Evolutionary conservation across 768 basidiomycete species (phyloP).

Genomic region (Podaxis pistillaris): DNA sequence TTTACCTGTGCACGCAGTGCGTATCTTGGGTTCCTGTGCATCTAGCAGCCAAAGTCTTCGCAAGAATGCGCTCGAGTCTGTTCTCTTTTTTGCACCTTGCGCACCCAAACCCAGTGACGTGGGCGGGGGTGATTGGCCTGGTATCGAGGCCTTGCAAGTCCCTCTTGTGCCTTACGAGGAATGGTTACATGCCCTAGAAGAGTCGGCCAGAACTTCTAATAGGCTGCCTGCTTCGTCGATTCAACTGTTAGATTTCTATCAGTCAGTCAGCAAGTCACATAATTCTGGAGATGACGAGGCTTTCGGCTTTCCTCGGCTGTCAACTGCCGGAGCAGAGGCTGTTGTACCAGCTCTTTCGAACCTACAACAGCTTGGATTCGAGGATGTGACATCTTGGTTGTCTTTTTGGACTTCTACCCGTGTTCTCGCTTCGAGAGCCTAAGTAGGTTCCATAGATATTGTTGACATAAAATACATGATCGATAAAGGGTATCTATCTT

Average conservation of each 20-base stretch:
- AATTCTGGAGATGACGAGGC: conserved; percentile 20
- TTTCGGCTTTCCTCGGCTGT: conserved; percentile 23
- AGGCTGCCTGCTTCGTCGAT: conserved; percentile 24
- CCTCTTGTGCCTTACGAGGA: conserved; percentile 29
- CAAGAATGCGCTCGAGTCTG: conserved; percentile 17
- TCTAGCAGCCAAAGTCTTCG: conserved; percentile 25
- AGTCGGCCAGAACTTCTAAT: conserved; percentile 3
- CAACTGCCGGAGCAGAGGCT: conserved; percentile 11
- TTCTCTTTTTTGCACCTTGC: conserved; percentile 22
- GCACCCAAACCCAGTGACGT: conserved; percentile 26
- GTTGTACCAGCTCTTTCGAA: conserved; percentile 11
- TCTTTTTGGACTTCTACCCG: conserved; percentile 15
- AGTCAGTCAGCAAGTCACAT: conserved; percentile 16
- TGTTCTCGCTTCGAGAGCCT: neutral
- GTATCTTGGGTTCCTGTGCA: conserved; percentile 33
- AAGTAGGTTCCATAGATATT: neutral
- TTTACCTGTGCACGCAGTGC: conserved; percentile 12
- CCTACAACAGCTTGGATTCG: conserved; percentile 10
- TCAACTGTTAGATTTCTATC: conserved; percentile 28
- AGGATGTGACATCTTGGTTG: conserved; percentile 18
- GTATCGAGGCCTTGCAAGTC: conserved; percentile 23
- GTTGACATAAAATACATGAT: neutral
- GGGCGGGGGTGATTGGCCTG: conserved; percentile 20
- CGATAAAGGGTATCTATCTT: conserved; percentile 1
- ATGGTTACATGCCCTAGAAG: conserved; percentile 30